A percentile compares a stretch with the other conserved stretches of the same genome.
Conservation (phyloP, 1,139 yeast genomes). For the Martiniozyma asiatica region DNA sequence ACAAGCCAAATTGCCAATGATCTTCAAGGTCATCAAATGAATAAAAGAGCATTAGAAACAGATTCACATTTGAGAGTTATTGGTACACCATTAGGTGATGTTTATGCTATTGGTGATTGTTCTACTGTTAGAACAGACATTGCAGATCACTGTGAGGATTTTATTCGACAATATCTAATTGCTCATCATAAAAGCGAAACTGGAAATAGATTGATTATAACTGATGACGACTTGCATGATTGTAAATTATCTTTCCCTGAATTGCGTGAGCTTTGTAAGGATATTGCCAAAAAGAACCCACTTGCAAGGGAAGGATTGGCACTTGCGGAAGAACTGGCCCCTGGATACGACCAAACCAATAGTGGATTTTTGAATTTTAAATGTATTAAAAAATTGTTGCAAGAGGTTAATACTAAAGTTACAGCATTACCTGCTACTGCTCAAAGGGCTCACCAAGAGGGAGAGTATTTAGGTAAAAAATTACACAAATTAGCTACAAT, state of each 20-base stretch:
- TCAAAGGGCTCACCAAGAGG: constrained; percentile 58
- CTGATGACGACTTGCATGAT: constrained; percentile 32
- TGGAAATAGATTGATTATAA: constrained; percentile 21
- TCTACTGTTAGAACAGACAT: constrained; percentile 47
- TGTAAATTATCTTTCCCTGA: constrained; percentile 34
- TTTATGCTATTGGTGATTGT: constrained; percentile 60
- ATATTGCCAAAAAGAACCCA: constrained; percentile 40
- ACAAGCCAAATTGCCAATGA: constrained; percentile 35
- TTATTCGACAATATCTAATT: constrained; percentile 30
- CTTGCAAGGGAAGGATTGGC: constrained; percentile 44
- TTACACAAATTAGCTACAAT: constrained; percentile 34
- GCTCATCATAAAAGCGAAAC: constrained; percentile 22
- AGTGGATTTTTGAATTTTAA: constrained; percentile 37
- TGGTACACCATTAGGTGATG: constrained; percentile 51
- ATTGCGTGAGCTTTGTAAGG: constrained; percentile 31
- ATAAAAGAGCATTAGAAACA: constrained; percentile 52
- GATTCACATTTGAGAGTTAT: constrained; percentile 52
- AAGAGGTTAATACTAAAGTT: constrained; percentile 44
- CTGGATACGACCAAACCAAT: constrained; percentile 34
- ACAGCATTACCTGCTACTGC: constrained; percentile 61
- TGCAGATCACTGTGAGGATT: constrained; percentile 39
- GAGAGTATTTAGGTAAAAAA: constrained; percentile 46
- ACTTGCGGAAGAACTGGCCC: constrained; percentile 36
- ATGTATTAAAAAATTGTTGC: constrained; percentile 35
- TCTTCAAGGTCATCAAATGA: constrained; percentile 34